These are phyloP conservation scores for Aquilaria yunnanensis DNA, from an alignment of 345 rosid genomes.

Conservation along the genomic window DNA sequence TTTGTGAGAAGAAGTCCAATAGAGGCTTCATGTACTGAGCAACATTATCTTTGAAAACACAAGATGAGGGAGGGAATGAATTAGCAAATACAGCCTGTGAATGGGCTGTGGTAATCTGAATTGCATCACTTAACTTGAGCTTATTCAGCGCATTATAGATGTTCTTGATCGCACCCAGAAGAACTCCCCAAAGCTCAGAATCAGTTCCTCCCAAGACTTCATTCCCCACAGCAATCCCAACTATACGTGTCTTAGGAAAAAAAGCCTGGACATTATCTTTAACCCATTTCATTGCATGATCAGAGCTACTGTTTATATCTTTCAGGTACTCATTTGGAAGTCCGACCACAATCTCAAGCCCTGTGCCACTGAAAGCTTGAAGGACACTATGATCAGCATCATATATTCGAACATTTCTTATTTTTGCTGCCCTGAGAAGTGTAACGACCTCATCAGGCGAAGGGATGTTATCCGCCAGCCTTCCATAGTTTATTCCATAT, in stretches of 20 bases:
- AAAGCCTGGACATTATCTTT: slow-evolving; percentile 77
- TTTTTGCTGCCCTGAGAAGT: slow-evolving; percentile 77
- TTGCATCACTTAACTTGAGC: slow-evolving; percentile 46
- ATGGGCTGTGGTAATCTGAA: slow-evolving; percentile 89
- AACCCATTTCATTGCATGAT: slow-evolving; percentile 81
- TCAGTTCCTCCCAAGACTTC: slow-evolving; percentile 71
- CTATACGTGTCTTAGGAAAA: slow-evolving; percentile 73
- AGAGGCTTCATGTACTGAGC: slow-evolving; percentile 85
- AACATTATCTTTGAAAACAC: slow-evolving; percentile 57
- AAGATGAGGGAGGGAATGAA: slow-evolving; percentile 93
- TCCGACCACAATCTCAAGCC: slow-evolving; percentile 80
- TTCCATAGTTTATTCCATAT: slow-evolving; percentile 94
- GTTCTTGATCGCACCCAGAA: slow-evolving; percentile 76
- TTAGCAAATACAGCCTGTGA: slow-evolving; percentile 83
- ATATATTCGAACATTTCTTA: slow-evolving; percentile 80
- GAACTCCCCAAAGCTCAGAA: slow-evolving; percentile 54
- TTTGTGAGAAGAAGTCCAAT: slow-evolving; percentile 64
- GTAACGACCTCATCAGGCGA: slow-evolving; percentile 81
- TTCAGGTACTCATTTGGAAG: slow-evolving; percentile 68
- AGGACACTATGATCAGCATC: slow-evolving; percentile 87
- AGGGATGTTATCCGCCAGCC: slow-evolving; percentile 88
- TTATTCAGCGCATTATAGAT: slow-evolving; percentile 55
- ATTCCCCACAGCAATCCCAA: slow-evolving; percentile 90
- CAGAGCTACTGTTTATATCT: slow-evolving; percentile 63
- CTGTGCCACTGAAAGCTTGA: slow-evolving; percentile 80